Evolutionary conservation across 768 basidiomycete genomes (phyloP), one percentile per base, ranked within the genome.

Genomic region (Boletales sp.): DNA sequence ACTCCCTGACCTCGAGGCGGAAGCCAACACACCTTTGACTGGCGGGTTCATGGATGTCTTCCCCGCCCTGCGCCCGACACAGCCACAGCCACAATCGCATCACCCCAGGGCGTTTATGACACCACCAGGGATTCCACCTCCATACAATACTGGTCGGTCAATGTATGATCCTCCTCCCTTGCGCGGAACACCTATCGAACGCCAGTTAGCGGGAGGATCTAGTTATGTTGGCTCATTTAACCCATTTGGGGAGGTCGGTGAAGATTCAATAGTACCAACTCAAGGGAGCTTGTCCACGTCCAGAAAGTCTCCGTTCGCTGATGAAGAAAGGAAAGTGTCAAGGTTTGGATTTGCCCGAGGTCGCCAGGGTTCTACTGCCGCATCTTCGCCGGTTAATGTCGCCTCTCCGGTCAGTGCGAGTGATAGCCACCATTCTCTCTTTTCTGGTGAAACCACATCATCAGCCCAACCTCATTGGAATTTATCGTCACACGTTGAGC

Each of bases 301-400:
- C n/a, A 50, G 61, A 43, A 67, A 65, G 27, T 72, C 77, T 10
- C 70, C 76, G 0, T 57, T 80, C 52, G 82, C 83, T 45, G 87
- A 90, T 40, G 63, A 73, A 5, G 71, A 71, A 40, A 74, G 86
- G 56, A 86, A 84, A 57, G 78, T 89, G 24, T 91, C 89, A 8
- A 78, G 89, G 14, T 91, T 91, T 67, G 86, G 83, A 18, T 91
- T 91, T 61, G 90, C 89, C 14, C 78, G 85, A 19, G 84, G 86
- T 19, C 80, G 81, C 40, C 83, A 82, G 53, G 76, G 76, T 0
- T 81, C 86, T 8, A 77, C 77, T 10, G 63, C 71, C 39, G 62
- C 84, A 5, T 81, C 81, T 14, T 86, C 84, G 11, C 82, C 84
- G 36, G 71, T 77, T 44, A 80, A 81, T 50, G 72, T 73, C 9